A percentile compares a stretch with the other conserved stretches of the same genome.
phyloP scores from a whole-genome alignment of 2,329 filamentous ascomycete species.

The Sclerotinia trifoliorum region DNA sequence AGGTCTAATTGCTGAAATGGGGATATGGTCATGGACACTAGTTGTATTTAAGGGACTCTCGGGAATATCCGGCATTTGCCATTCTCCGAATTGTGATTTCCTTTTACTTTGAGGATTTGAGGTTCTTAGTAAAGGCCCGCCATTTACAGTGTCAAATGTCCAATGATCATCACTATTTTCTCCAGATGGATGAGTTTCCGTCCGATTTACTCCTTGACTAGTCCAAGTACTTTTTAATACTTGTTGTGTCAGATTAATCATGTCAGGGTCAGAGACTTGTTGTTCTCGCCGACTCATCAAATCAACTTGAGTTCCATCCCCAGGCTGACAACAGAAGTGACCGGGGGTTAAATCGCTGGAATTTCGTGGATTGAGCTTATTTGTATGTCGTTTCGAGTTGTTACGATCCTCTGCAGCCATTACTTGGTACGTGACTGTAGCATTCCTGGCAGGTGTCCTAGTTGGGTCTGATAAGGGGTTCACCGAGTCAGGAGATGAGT shows the following conservation, averaged over 20 bases:
- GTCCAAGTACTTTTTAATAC: neutral
- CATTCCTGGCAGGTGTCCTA: neutral
- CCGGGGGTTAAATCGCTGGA: slow-evolving; percentile 5
- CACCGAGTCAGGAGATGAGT: neutral
- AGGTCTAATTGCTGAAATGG: neutral
- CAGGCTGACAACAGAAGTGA: neutral
- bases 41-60: neutral
- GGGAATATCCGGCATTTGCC: slow-evolving; percentile 14
- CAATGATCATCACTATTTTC: neutral
- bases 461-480: neutral
- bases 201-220: neutral
- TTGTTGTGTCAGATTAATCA: neutral
- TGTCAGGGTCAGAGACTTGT: neutral
- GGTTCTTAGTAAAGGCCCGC: neutral
- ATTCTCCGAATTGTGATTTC: slow-evolving; percentile 10
- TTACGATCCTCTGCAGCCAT: slow-evolving; percentile 10
- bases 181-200: neutral
- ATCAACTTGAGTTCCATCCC: neutral
- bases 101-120: neutral
- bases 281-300: neutral
- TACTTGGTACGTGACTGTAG: neutral
- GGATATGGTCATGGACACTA: too few species aligned
- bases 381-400: neutral
- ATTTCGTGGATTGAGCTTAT: slow-evolving; percentile 8
- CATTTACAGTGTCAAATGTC: neutral